Conservation (phyloP, 371 early-diverging fungal species). For the Coemansia sp. region DNA sequence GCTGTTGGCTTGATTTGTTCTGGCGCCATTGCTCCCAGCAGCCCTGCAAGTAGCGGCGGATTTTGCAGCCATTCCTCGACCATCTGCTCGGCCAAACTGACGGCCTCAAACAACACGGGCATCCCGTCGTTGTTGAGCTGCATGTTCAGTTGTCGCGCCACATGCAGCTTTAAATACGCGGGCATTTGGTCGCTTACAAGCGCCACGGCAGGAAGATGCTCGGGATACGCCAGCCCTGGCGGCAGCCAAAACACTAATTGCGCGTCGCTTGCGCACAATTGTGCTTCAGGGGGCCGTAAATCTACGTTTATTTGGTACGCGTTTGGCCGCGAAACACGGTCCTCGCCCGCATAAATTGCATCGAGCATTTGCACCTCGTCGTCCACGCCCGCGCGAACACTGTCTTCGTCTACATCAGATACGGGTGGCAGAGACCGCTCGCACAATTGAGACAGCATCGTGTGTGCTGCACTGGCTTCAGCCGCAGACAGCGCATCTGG, state of each 20-base stretch:
- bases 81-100: constrained; percentile 43
- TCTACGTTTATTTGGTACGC: constrained; percentile 32
- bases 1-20: background rate
- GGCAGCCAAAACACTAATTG: constrained; percentile 61
- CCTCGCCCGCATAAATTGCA: constrained; percentile 63
- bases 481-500: background rate
- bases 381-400: constrained; percentile 63
- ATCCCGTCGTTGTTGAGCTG: constrained; percentile 62
- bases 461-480: constrained; percentile 13
- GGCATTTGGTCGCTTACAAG: constrained; percentile 65
- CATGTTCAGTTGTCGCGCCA: constrained; percentile 59
- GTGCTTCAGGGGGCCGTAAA: constrained; percentile 31
- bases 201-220: constrained; percentile 62
- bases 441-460: constrained; percentile 13
- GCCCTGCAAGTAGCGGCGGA: constrained; percentile 30
- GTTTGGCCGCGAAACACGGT: constrained; percentile 12
- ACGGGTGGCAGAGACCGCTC: constrained; percentile 40
- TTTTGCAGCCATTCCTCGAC: constrained; percentile 63
- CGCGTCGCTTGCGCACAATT: constrained; percentile 3
- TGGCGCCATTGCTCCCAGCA: constrained; percentile 16
- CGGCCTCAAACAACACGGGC: constrained; percentile 62
- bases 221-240: constrained; percentile 60
- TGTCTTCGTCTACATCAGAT: constrained; percentile 37
- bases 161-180: constrained; percentile 67
- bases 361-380: constrained; percentile 63